Conservation (phyloP, 1,139 yeast species). For the Blastobotrys ciferrii region DNA sequence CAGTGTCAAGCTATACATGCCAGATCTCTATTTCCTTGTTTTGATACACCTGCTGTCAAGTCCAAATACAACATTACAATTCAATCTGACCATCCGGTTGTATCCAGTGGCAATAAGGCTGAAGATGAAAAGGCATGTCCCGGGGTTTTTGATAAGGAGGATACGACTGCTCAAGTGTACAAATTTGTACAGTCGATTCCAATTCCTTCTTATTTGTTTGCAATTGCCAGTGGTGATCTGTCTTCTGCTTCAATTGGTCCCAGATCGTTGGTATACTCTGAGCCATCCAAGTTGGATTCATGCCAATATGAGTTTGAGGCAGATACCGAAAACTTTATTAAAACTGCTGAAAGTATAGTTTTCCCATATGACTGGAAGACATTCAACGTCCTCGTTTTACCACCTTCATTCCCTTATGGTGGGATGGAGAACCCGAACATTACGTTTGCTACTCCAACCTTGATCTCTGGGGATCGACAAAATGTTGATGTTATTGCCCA, state of each 20-base stretch:
- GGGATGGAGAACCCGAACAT: slow-evolving; percentile 96
- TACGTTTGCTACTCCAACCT: slow-evolving; percentile 88
- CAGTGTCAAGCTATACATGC: slow-evolving; percentile 94
- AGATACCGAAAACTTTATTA: slow-evolving; percentile 75
- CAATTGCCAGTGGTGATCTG: slow-evolving; percentile 83
- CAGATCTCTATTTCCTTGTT: slow-evolving; percentile 82
- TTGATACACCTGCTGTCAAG: slow-evolving; percentile 87
- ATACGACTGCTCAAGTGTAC: slow-evolving; percentile 34
- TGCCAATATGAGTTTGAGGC: slow-evolving; percentile 78
- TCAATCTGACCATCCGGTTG: slow-evolving; percentile 61
- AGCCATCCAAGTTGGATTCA: slow-evolving; percentile 63
- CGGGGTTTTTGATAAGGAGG: slow-evolving; percentile 15
- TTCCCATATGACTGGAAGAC: slow-evolving; percentile 84
- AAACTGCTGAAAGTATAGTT: slow-evolving; percentile 77
- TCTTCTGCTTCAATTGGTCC: slow-evolving; percentile 74
- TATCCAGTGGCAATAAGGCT: slow-evolving; percentile 65
- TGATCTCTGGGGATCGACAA: slow-evolving; percentile 80
- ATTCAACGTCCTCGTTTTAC: slow-evolving; percentile 78
- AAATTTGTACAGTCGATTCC: slow-evolving; percentile 72
- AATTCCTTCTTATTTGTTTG: slow-evolving; percentile 79
- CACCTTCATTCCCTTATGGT: slow-evolving; percentile 86
- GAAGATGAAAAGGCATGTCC: slow-evolving; percentile 15
- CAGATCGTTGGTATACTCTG: slow-evolving; percentile 77
- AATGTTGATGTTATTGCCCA: slow-evolving; percentile 89
- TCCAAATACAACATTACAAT: slow-evolving; percentile 60